These are phyloP conservation scores for Sarocladium strictum DNA, from an alignment of 2,329 filamentous ascomycete species.

Conservation along the genomic window DNA sequence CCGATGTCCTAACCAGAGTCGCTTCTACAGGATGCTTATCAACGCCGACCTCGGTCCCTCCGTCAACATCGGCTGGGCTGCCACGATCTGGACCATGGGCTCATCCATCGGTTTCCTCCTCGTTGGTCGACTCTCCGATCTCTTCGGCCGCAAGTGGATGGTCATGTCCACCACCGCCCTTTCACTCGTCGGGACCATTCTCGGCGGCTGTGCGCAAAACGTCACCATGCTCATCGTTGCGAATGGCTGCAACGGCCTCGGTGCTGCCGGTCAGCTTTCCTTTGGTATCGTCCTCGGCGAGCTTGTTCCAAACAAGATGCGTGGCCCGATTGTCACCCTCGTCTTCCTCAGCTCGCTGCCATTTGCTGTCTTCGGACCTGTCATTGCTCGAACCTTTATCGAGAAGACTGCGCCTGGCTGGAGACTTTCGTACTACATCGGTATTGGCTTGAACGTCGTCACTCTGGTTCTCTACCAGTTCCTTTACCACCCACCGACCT, in stretches of 20 bases:
- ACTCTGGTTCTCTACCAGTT: slow-evolving; percentile 33
- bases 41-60: slow-evolving; percentile 26
- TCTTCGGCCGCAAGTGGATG: slow-evolving; percentile 37
- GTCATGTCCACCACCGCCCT: slow-evolving; percentile 27
- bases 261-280: slow-evolving; percentile 33
- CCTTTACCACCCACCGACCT: slow-evolving; percentile 42
- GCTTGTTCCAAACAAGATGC: slow-evolving; percentile 35
- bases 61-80: slow-evolving; percentile 25
- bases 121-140: slow-evolving; percentile 34
- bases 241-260: slow-evolving; percentile 31
- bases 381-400: slow-evolving; percentile 40
- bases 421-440: slow-evolving; percentile 45
- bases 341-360: slow-evolving; percentile 34
- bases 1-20: neutral
- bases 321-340: slow-evolving; percentile 29
- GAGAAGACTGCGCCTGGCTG: slow-evolving; percentile 34
- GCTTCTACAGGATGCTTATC: slow-evolving; percentile 19
- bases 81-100: slow-evolving; percentile 31
- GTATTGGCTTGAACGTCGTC: slow-evolving; percentile 36
- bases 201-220: slow-evolving; percentile 27
- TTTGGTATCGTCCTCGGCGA: slow-evolving; percentile 36
- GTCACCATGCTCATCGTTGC: slow-evolving; percentile 31
- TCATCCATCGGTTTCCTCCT: slow-evolving; percentile 33
- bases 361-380: slow-evolving; percentile 37
- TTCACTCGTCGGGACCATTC: slow-evolving; percentile 30